Conservation (phyloP, 140 eudicot genomes). For the Bidens hawaiensis region DNA sequence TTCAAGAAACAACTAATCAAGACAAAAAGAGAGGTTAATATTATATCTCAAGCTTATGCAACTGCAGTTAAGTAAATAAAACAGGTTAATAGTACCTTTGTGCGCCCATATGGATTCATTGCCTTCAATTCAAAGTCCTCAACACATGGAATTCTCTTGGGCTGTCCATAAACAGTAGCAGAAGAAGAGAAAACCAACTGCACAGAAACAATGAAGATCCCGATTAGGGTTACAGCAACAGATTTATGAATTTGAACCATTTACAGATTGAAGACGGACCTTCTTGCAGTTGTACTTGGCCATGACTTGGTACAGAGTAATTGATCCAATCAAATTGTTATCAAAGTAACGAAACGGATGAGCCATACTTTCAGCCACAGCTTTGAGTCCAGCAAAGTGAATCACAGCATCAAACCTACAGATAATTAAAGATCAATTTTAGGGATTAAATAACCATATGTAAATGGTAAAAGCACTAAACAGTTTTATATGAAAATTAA, state of each 20-base stretch:
- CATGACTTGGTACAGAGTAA: slow-evolving; percentile 69
- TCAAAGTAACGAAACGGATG: slow-evolving; percentile 79
- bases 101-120: slow-evolving; percentile 93
- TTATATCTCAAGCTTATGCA: neutral
- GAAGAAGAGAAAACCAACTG: slow-evolving; percentile 96
- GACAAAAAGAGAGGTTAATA: neutral
- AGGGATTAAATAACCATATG: neutral
- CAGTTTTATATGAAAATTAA: neutral
- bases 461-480: slow-evolving; percentile 5
- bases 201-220: slow-evolving; percentile 14
- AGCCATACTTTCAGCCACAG: slow-evolving; percentile 92
- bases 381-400: slow-evolving; percentile 96
- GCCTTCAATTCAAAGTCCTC: slow-evolving; percentile 77
- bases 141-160: slow-evolving; percentile 68
- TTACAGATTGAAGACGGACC: slow-evolving; percentile 37
- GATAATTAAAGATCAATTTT: neutral
- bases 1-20: slow-evolving; percentile 64
- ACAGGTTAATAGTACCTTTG: slow-evolving; percentile 45
- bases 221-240: too few species aligned
- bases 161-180: slow-evolving; percentile 90
- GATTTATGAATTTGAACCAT: neutral
- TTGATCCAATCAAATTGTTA: slow-evolving; percentile 84
- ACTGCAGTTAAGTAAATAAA: neutral
- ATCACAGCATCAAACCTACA: slow-evolving; percentile 87
- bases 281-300: slow-evolving; percentile 85